These are phyloP conservation scores for Ophiostoma populinum DNA, from an alignment of 2,329 filamentous ascomycete genomes.

Conservation along the genomic window DNA sequence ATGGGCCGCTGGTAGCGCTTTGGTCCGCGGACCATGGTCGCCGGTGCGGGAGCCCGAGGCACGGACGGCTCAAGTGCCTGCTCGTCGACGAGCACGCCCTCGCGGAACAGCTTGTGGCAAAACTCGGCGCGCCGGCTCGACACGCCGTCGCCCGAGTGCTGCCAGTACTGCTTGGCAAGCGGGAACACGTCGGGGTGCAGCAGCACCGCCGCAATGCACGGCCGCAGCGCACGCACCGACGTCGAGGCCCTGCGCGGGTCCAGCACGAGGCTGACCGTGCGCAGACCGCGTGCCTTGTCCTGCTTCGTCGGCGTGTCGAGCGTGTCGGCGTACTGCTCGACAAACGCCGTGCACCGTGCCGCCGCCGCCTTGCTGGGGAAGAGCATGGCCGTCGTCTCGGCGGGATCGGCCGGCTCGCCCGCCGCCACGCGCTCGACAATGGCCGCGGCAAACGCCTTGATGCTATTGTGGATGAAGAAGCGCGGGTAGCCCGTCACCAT, in stretches of 20 bases:
- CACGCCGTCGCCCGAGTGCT: slow-evolving; percentile 83
- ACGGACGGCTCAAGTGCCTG: too few relatives aligned
- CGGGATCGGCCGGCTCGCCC: slow-evolving; percentile 41
- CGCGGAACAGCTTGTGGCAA: slow-evolving; percentile 56
- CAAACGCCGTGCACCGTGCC: slow-evolving; percentile 57
- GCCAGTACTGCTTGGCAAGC: slow-evolving; percentile 89
- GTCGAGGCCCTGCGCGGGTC: slow-evolving; percentile 35
- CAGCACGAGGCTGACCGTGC: slow-evolving; percentile 45
- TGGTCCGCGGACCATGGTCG: slow-evolving; percentile 55
- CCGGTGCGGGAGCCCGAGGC: slow-evolving; percentile 8
- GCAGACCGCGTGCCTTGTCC: slow-evolving; percentile 31
- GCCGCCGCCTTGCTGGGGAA: slow-evolving; percentile 61
- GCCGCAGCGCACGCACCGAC: slow-evolving; percentile 35
- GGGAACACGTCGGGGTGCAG: slow-evolving; percentile 50
- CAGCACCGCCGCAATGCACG: slow-evolving; percentile 52
- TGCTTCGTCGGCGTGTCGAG: slow-evolving; percentile 14
- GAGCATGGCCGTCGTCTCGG: slow-evolving; percentile 58
- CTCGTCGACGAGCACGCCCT: slow-evolving; percentile 35
- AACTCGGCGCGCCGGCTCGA: slow-evolving; percentile 87
- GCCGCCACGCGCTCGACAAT: slow-evolving; percentile 48
- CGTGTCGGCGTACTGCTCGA: slow-evolving; percentile 40
- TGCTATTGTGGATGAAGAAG: slow-evolving; percentile 85
- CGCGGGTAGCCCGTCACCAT: slow-evolving; percentile 87
- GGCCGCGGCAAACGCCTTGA: slow-evolving; percentile 53
- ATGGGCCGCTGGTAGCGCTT: slow-evolving; percentile 54